Evolutionary conservation across 176 grass and related monocot species (phyloP), one percentile per base, ranked within the genome.

Genomic region (Carex scoparia): DNA sequence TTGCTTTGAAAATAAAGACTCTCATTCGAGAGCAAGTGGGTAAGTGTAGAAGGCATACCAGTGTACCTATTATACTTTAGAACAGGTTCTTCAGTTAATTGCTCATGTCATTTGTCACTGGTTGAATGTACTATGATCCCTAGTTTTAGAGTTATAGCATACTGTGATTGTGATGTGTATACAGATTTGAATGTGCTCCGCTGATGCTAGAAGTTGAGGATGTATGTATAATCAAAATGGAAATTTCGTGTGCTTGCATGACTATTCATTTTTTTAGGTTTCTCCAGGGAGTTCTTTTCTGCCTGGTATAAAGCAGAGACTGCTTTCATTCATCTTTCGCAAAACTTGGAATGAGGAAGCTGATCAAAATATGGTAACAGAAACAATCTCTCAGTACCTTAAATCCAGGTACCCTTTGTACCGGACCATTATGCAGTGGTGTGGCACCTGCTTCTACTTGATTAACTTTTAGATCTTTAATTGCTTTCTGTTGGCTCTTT

Each of bases 321-420:
- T 98, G 79, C 87, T 98, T 61, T 98, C 95, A 27, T 94, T 89
- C 86, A 94, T 98, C 92, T 98, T 94, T 87, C 83, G 86, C 63
- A 92, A 91, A 90, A 89, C 89, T 65, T 93, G 93, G 90, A 98
- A 89, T 72, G 95, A 98, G 55, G 92, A 92, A 92, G 68, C 86
- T 76, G 95, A 94, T 88, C 91, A 88, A 83, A 77, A 81, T 56
- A 69, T 85, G 92, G 95, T 98, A 90, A 77, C 23, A 31, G 5
- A 33, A 15, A 77, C 49, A 55, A 56, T 56, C 49, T 31, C 49
- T 15, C 56, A 77, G 4, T 77, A 56, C 5, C 49, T 77, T 77
- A 31, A 4, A 27, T 55, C 46, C 49, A 54, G 12, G 27, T 48
- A 55, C 48, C 72, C 27, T 51, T 76, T 76, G n/a, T 76, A 76